Evolutionary conservation across 2,329 filamentous ascomycete species (phyloP).

Genomic region (Calonectria naviculata): DNA sequence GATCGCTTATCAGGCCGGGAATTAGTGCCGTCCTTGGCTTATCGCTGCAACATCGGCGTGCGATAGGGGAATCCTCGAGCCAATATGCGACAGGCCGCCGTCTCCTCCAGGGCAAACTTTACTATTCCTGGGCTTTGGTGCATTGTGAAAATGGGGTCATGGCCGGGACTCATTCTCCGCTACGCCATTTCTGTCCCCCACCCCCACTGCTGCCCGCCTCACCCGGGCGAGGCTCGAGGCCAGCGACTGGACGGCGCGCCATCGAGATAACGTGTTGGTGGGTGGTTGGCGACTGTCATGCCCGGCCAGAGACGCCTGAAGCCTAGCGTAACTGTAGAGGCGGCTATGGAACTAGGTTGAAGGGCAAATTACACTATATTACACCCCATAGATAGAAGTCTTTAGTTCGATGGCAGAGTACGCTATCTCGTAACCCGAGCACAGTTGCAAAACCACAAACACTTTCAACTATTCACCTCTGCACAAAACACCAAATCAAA

Average conservation of each 20-base stretch:
- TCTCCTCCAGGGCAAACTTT: slow-evolving; percentile 3
- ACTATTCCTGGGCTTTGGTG: neutral
- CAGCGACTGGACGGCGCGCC: neutral
- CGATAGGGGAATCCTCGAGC: neutral
- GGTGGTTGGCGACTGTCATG: neutral
- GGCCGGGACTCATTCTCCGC: neutral
- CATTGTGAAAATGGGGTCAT: slow-evolving; percentile 6
- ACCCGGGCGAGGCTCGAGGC: neutral
- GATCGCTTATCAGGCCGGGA: neutral
- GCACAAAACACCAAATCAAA: neutral
- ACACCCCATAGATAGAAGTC: neutral
- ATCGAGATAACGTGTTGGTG: neutral
- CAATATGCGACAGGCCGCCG: neutral
- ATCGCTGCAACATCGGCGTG: neutral
- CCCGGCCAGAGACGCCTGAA: neutral
- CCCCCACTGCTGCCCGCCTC: slow-evolving; percentile 17
- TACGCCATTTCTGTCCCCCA: slow-evolving; percentile 1
- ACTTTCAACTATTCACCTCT: neutral
- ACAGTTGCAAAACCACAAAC: neutral
- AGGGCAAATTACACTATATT: slow-evolving; percentile 11
- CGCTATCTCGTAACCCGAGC: neutral
- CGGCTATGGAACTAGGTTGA: neutral
- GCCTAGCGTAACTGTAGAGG: neutral
- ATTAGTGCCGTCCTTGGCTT: neutral
- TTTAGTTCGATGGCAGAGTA: neutral